Percentiles rank a stretch among this genome's conserved stretches.
Conservation (phyloP, 2,329 filamentous ascomycete species). For the Cercospora zeina region DNA sequence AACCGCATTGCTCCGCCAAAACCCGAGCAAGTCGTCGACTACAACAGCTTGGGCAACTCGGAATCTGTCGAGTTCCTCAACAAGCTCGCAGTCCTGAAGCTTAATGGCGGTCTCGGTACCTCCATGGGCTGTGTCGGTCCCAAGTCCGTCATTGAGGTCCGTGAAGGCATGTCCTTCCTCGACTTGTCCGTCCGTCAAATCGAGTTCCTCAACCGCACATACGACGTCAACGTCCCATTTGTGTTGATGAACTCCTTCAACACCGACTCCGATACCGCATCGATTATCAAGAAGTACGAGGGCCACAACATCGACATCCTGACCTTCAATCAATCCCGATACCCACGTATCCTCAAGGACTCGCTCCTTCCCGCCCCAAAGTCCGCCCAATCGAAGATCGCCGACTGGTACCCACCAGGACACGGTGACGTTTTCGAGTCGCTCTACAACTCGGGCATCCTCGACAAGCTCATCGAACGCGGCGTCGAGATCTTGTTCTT, state of each 20-base stretch:
- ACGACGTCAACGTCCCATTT: constrained; percentile 95
- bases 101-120: constrained; percentile 98
- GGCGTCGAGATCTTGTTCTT: constrained; percentile 98
- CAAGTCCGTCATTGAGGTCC: constrained; percentile 99
- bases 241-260: constrained; percentile 99
- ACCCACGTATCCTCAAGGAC: constrained; percentile 97
- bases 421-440: constrained; percentile 99
- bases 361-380: constrained; percentile 95
- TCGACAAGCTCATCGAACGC: constrained; percentile 91
- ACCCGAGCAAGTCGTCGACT: constrained; percentile 90
- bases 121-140: constrained; percentile 99
- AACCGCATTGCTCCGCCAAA: constrained; percentile 93
- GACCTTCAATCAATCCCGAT: constrained; percentile 99
- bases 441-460: constrained; percentile 96
- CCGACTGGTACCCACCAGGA: constrained; percentile 97
- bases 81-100: constrained; percentile 97
- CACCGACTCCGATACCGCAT: constrained; percentile 95
- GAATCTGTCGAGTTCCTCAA: constrained; percentile 92
- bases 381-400: constrained; percentile 79
- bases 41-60: constrained; percentile 82
- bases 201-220: constrained; percentile 98
- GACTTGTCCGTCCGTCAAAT: constrained; percentile 98
- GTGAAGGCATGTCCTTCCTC: constrained; percentile 99
- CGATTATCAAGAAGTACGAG: constrained; percentile 99
- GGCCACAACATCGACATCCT: constrained; percentile 99